phyloP scores from a whole-genome alignment of 306 rosid genomes.

The Medicago lupulina region DNA sequence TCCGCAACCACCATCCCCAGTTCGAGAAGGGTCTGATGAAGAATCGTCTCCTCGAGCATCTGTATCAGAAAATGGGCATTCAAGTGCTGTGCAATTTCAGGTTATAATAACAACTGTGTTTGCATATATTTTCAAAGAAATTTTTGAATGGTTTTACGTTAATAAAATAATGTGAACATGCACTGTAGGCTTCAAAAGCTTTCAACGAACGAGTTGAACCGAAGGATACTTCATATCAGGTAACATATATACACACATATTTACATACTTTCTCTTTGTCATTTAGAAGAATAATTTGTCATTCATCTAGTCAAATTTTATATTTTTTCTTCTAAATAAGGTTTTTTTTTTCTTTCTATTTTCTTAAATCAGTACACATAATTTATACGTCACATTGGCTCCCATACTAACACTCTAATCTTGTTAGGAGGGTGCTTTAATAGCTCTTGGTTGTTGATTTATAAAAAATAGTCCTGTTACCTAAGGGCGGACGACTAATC shows the following conservation, averaged over 20 bases:
- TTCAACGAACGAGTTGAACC: slow-evolving; percentile 55
- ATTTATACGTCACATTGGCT: too few species aligned
- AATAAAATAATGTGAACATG: slow-evolving; percentile 30
- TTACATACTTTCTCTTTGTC: slow-evolving; percentile 18
- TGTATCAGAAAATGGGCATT: slow-evolving; percentile 75
- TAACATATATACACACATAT: slow-evolving; percentile 25
- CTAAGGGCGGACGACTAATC: too few species aligned
- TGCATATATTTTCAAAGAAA: slow-evolving; percentile 10
- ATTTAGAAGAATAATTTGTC: slow-evolving; percentile 27
- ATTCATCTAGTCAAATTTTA: not conserved
- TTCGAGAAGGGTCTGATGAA: slow-evolving; percentile 88
- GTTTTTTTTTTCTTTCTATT: too few species aligned
- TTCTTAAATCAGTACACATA: too few species aligned
- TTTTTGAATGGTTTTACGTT: not conserved
- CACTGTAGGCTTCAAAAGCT: slow-evolving; percentile 65
- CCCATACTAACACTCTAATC: not conserved
- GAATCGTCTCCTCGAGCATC: slow-evolving; percentile 89
- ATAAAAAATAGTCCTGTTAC: too few species aligned
- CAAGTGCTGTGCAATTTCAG: slow-evolving; percentile 59
- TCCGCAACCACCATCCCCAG: slow-evolving; percentile 85
- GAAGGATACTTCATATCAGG: slow-evolving; percentile 75
- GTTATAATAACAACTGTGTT: slow-evolving; percentile 50
- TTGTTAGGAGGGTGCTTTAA: too few species aligned
- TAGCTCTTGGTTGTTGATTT: too few species aligned
- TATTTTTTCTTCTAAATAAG: slow-evolving; percentile 1